These are phyloP conservation scores for Sphagnum fallax DNA, from an alignment of 228 moss, liverwort and hornwort genomes.

Conservation along the genomic window DNA sequence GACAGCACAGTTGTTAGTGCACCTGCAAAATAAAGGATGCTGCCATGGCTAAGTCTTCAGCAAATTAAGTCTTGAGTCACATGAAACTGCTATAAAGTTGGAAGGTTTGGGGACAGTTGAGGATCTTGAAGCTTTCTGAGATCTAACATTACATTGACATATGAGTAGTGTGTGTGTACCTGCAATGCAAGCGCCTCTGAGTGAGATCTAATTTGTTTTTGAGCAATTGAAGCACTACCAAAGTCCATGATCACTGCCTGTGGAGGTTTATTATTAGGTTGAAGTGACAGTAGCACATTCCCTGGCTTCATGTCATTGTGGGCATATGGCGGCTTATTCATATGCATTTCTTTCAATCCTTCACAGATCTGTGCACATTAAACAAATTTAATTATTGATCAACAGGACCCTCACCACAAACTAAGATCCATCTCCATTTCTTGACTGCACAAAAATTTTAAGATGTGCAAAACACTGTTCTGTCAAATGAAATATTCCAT, in stretches of 20 bases:
- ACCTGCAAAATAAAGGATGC: no score
- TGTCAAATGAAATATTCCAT: not conserved
- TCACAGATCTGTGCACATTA: constrained; percentile 62
- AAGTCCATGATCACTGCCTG: constrained; percentile 91
- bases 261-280: constrained; percentile 49
- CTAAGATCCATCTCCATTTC: not conserved
- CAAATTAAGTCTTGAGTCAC: no score
- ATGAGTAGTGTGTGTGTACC: constrained; percentile 25
- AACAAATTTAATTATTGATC: constrained; percentile 1
- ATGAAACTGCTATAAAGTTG: no score
- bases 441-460: no score
- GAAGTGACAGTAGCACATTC: constrained; percentile 69
- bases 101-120: no score
- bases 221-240: constrained; percentile 77
- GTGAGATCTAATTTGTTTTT: constrained; percentile 50
- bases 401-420: not conserved
- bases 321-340: constrained; percentile 67
- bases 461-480: no score
- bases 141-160: no score
- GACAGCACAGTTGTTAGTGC: no score
- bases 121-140: no score
- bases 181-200: constrained; percentile 74
- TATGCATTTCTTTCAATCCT: constrained; percentile 92
- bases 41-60: no score
- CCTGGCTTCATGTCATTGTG: constrained; percentile 95